Evolutionary conservation across 2,329 filamentous ascomycete genomes (phyloP), one percentile per base, ranked within the genome.

Genomic region (Curvularia spicifera): DNA sequence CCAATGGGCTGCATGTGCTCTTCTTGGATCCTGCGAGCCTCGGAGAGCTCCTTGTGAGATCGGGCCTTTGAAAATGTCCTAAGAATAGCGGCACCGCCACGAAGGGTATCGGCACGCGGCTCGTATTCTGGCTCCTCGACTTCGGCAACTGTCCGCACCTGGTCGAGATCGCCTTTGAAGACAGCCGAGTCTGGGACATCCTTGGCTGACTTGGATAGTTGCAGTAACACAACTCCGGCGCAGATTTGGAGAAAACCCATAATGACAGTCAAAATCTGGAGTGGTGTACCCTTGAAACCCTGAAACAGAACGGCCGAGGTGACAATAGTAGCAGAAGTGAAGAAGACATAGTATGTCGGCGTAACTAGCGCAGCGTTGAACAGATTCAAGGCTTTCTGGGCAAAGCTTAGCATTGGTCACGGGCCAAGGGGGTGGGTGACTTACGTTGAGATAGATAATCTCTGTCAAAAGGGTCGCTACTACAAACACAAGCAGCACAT

Each of bases 271-370:
- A 91, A 83, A 56, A 99, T 98, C 26, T 90, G 86, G 5, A 87
- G 84, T 0, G 86, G 83, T 0, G 91, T 91, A 35, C 94, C 95
- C 73, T 96, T 94, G 84, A 99, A 97, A 7, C 95, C 95, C 63
- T 88, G 89, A 78, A 98, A 98, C 2, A 99, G 82, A 46, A 99
- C 88, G 3, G 93, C 91, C 0, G 94, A 97, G 5, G 93, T 96
- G 67, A 98, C 86, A 65, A 99, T 97, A 20, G 95, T 98, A 5
- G 93, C 90, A 68, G 89, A 96, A 39, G 95, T 99, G 76, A 99
- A 99, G 81, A 96, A 94, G 65, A 99, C 95, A 76, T 99, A 99
- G 80, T 99, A 99, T 2, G 95, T 99, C 0, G 95, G 95, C 0
- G 95, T 99, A 59, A 99, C 95, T 65, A 99, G 85, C 7, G 95